Evolutionary conservation across 331 rosid genomes (phyloP), one percentile per base, ranked within the genome.

Genomic region (Quercus phellos): DNA sequence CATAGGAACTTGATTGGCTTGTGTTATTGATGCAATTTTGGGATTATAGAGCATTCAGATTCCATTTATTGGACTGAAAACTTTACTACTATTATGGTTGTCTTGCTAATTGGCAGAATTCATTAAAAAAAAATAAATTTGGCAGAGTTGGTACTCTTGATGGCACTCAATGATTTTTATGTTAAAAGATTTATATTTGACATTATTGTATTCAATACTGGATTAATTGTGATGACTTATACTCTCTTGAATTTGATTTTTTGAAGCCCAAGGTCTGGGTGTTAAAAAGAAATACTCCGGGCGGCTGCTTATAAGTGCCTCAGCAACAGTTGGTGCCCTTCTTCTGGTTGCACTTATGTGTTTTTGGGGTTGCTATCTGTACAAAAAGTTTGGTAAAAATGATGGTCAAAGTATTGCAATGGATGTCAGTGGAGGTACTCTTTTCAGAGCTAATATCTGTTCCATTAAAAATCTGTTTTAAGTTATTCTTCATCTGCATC

Each of bases 261-360:
- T 68, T 73, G 73, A 56, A 92, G 97, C 86, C 67, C 92, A 68
- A 89, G 80, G 35, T 78, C 88, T 78, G 87, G 79, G 61, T 29
- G 92, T 76, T 55, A 92, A 84, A 89, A 92, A 77, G 89, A 95
- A 91, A 69, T 90, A 95, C 84, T 91, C 99, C 73, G 99, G 96
- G 19, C 90, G 97, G 46, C 90, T 95, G 56, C 92, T 95, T 81
- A 95, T 95, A 79, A 95, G 99, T 88, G 99, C 99, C 72, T 90
- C 90, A 29, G 98, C 99, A 75, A 95, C 99, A 71, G 96, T 95
- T 77, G 99, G 99, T 16, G 99, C 98, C 46, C 88, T 95, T 54
- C 99, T 95, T 85, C 89, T 95, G 83, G 99, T 95, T 68, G 99
- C 99, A 72, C 98, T 95, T 70, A 95, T 95, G 98, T 95, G 99